phyloP scores from a whole-genome alignment of 495 filamentous ascomycete species.

The Hyphodiscus hymeniophilus region DNA sequence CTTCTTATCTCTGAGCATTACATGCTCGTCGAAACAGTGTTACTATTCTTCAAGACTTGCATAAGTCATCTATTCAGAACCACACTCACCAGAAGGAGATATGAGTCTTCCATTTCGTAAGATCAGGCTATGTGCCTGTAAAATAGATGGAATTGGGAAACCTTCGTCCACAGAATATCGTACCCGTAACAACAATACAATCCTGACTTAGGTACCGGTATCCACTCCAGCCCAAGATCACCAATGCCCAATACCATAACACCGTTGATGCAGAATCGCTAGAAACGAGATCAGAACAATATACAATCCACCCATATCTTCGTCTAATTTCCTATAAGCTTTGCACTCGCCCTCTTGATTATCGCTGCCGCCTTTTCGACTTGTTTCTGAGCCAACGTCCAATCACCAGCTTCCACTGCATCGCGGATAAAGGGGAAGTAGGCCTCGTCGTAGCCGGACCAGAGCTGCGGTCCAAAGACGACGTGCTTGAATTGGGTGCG shows the following conservation, averaged over 20 bases:
- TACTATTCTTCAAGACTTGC: no score
- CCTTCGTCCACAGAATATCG: no score
- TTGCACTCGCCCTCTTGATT: constrained; percentile 55
- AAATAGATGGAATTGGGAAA: no score
- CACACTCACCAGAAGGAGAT: no score
- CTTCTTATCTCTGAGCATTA: no score
- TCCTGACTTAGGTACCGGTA: neutral
- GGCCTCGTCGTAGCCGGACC: constrained; percentile 66
- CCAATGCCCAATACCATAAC: no score
- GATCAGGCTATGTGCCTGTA: no score
- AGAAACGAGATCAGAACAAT: neutral
- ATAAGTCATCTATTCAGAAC: no score
- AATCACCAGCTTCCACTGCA: constrained; percentile 63
- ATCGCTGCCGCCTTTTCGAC: constrained; percentile 64
- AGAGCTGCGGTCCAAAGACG: constrained; percentile 73
- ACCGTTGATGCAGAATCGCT: no score
- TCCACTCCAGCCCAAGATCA: neutral
- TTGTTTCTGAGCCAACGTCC: constrained; percentile 58
- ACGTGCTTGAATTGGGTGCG: constrained; percentile 94
- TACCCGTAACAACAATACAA: neutral
- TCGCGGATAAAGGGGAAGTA: constrained; percentile 85
- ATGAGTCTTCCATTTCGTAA: no score
- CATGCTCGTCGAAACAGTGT: no score
- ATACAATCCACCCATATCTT: neutral
- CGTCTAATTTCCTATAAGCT: constrained; percentile 28